These are phyloP conservation scores for Termitomyces eurrhizus DNA, from an alignment of 768 basidiomycete species.

Conservation along the genomic window DNA sequence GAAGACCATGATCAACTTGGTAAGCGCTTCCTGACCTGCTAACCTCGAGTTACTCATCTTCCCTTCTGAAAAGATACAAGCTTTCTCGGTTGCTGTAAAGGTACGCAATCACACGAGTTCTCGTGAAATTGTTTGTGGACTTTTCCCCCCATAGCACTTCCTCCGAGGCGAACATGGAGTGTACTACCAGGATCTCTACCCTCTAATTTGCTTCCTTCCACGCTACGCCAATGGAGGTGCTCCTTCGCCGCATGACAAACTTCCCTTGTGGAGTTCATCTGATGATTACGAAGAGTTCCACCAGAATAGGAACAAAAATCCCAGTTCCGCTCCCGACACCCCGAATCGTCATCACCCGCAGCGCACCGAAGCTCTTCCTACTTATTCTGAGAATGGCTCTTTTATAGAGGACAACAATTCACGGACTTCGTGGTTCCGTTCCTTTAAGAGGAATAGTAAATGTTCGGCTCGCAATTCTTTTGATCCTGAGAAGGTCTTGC, in stretches of 20 bases:
- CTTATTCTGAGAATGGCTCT: slow-evolving; percentile 6
- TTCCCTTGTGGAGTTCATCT: slow-evolving; percentile 55
- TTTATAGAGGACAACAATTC: slow-evolving; percentile 17
- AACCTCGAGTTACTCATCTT: not conserved
- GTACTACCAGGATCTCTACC: slow-evolving; percentile 73
- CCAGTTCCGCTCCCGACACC: slow-evolving; percentile 11
- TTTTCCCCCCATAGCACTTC: slow-evolving; percentile 40
- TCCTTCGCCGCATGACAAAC: slow-evolving; percentile 37
- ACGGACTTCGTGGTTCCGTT: slow-evolving; percentile 19
- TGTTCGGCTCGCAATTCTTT: slow-evolving; percentile 17
- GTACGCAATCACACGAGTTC: slow-evolving; percentile 23
- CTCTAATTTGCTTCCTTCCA: slow-evolving; percentile 64
- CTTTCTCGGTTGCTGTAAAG: slow-evolving; percentile 65
- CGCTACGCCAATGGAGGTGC: slow-evolving; percentile 39
- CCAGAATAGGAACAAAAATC: slow-evolving; percentile 5
- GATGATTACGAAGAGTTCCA: slow-evolving; percentile 22
- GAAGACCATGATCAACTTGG: slow-evolving; percentile 69
- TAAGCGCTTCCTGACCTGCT: slow-evolving; percentile 22
- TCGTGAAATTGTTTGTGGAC: not conserved
- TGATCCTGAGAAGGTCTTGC: slow-evolving; percentile 33
- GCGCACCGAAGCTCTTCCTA: slow-evolving; percentile 16
- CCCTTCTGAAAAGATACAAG: slow-evolving; percentile 51
- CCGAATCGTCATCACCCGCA: slow-evolving; percentile 12
- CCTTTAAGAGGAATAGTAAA: slow-evolving; percentile 7
- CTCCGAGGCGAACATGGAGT: slow-evolving; percentile 35